Conservation (phyloP, 106 monocot genomes). For the Phalaenopsis aphrodite region DNA sequence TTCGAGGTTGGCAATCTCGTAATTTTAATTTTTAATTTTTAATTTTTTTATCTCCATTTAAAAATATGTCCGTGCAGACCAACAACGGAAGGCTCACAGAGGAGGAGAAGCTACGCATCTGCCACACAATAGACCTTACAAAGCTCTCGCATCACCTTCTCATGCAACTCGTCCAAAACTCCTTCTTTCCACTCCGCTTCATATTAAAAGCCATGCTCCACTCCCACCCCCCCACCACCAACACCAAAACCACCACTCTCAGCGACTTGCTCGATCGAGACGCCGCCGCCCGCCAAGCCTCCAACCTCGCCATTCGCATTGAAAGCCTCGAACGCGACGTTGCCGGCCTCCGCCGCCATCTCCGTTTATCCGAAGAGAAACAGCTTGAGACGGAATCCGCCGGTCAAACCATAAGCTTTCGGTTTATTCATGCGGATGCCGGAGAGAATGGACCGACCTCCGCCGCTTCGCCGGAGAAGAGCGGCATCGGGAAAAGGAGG, state of each 20-base stretch:
- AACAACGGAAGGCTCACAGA: constrained; percentile 39
- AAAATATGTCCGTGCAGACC: constrained; percentile 19
- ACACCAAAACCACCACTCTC: constrained; percentile 28
- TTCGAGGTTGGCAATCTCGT: constrained; percentile 35
- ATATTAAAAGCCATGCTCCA: constrained; percentile 82
- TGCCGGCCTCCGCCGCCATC: constrained; percentile 29
- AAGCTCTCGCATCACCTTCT: constrained; percentile 49
- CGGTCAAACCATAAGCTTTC: not conserved
- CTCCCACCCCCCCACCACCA: constrained; percentile 15
- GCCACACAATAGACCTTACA: constrained; percentile 40
- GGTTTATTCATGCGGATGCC: not conserved
- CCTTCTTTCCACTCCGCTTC: constrained; percentile 75
- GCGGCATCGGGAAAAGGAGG: not conserved
- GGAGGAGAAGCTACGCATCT: constrained; percentile 67
- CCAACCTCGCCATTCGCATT: constrained; percentile 44
- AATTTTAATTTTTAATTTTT: not conserved
- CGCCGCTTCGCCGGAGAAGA: not conserved
- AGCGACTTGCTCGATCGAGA: constrained; percentile 68
- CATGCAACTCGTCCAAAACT: constrained; percentile 74
- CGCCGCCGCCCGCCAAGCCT: constrained; percentile 43
- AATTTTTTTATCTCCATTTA: not conserved
- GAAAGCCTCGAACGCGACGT: constrained; percentile 64
- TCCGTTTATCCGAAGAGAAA: constrained; percentile 42
- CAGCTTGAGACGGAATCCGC: constrained; percentile 12
- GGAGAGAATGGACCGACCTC: not conserved